Base-by-base conservation (phyloP, 169 alveolate species). In the Babesia sp. region DNA sequence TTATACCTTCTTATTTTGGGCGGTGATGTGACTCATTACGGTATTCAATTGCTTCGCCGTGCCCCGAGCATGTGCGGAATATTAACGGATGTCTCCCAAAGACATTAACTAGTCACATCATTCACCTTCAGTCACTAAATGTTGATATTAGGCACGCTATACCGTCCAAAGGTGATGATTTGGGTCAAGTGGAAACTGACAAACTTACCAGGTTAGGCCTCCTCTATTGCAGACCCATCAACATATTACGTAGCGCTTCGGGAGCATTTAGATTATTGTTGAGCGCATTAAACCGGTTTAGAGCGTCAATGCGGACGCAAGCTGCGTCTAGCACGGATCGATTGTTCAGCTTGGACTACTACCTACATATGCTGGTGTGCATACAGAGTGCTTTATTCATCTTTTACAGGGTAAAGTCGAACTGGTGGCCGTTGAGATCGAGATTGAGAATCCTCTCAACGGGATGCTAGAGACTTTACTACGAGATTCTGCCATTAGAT, bases 371-470 rank as follows among this genome's bases (percentile, higher is more conserved):
- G 50, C 58, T 80, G 84, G 88, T 80, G 14, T 8, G 66, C 36
- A 33, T 26, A 31, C 4, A 18, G 9, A 26, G 14, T 18, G 1
- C n/a, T 0, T 8, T 2, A 16, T 16, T 16, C 8, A 66, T 51
- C 20, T 18, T 33, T 26, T 46, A 22, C 60, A 58, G 63, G 31
- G 63, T 9, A 80, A 71, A 61, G 78, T 42, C 11, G 33, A 36
- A 41, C 64, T 80, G 33, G 88, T 80, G 22, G 50, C 82, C 7
- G 78, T 80, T 42, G 88, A 80, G 18, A 80, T 80, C 8, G 88
- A 80, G 61, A 71, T 80, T 34, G 82, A 51, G 54, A 71, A 61
- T 53, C 84, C 84, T 8, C 34, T 63, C 24, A 80, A 80, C 41
- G 36, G 66, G 44, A 33, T 46, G 14, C 36, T 64, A 5, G 34